phyloP scores from a whole-genome alignment of 805 yeast genomes.

The Wilhelminamyces savonicus region DNA sequence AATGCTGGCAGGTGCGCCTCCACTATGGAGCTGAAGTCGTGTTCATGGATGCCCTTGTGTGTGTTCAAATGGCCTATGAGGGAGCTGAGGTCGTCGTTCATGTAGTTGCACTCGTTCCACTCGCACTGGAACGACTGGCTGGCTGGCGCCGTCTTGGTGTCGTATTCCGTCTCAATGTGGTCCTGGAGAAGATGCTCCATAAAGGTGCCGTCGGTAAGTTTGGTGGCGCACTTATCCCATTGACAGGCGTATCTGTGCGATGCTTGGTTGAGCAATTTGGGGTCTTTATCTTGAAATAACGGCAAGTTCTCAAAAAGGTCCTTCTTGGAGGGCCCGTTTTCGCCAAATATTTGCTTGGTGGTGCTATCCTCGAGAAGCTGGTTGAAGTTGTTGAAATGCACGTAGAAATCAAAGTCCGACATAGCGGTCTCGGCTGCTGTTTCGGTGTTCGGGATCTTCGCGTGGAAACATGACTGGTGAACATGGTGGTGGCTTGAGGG shows the following conservation, averaged over 20 bases:
- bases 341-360: too few relatives aligned
- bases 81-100: conserved; percentile 44
- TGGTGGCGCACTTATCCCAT: conserved; percentile 60
- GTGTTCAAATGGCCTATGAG: conserved; percentile 49
- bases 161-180: conserved; percentile 48
- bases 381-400: conserved; percentile 27
- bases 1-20: conserved; percentile 1
- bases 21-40: too few relatives aligned
- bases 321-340: conserved; percentile 1
- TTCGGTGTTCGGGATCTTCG: conserved; percentile 25
- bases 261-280: conserved; percentile 1
- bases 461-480: conserved; percentile 42
- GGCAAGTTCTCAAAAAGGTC: conserved; percentile 1
- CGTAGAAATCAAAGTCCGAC: conserved; percentile 32
- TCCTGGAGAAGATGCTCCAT: conserved; percentile 34
- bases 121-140: conserved; percentile 66
- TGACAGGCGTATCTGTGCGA: conserved; percentile 37
- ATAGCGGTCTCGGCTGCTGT: conserved; percentile 6
- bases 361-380: conserved; percentile 6
- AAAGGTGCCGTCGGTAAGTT: conserved; percentile 26
- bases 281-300: background rate
- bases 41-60: conserved; percentile 15
- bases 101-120: conserved; percentile 68
- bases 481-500: conserved; percentile 11
- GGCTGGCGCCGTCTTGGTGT: conserved; percentile 5